Base-by-base conservation (phyloP, 2,329 filamentous ascomycete genomes). In the Sordariomycetes sp. region DNA sequence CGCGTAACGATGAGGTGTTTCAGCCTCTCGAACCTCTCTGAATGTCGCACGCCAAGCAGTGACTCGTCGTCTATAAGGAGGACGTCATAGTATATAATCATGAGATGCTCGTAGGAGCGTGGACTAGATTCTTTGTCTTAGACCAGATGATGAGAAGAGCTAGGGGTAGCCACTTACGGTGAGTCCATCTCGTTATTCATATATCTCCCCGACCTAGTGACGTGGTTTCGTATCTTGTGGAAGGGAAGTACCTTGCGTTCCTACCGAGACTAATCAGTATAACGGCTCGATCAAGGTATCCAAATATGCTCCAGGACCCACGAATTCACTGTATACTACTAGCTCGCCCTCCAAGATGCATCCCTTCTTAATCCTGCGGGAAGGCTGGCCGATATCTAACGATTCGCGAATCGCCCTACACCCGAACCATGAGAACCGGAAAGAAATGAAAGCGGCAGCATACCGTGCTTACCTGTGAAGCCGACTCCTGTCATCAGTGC, bases 321-420 rank as follows among this genome's bases (percentile, higher is more conserved):
- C 79, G 64, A 76, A 73, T 56, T 90, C 85, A 66, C 82, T 89
- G 70, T 86, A 95, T 1, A 93, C 86, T 6, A 94, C 78, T 58
- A 96, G 73, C 66, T 97, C 92, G 2, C 89, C 90, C 65, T 96
- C 87, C 0, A 96, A 69, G 52, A 96, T 93, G 63, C 89, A 95
- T 5, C 79, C 79, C 8, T 72, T 74, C 28, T 76, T 78, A 62
- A 96, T 70, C 12, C 72, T 78, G 67, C 87, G 87, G 8, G 78
- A 74, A 0, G 76, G 61, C 1, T 72, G 71, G 3, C 83, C 83
- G 37, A 95, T 76, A 8, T 76, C 76, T 5, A 96, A 73, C 3
- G 86, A 86, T 3, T 83, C 73, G 48, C 78, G 76, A 59, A 96
- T 83, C 1, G 79, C 79, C 2, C 79, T 77, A 58, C 35, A 8